Percentiles rank a stretch among this genome's conserved stretches.
Evolutionary conservation across 495 filamentous ascomycete species (phyloP).

Genomic region (Lindgomyces ingoldianus): DNA sequence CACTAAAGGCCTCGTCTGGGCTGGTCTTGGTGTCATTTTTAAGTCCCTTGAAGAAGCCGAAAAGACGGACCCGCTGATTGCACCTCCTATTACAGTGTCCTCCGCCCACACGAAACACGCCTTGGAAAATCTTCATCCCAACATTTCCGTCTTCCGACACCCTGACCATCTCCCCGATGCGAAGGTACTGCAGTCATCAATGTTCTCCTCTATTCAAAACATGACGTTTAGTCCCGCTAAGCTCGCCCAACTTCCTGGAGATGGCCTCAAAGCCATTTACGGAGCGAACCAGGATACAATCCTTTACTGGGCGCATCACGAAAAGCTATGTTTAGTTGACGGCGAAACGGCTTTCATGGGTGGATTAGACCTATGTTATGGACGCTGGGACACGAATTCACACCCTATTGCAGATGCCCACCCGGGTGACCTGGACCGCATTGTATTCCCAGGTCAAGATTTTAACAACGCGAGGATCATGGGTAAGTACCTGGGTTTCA

Average conservation of each 20-base stretch:
- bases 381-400: constrained; percentile 60
- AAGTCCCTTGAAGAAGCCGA: constrained; percentile 50
- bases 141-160: constrained; percentile 89
- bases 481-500: constrained; percentile 12
- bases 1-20: constrained; percentile 40
- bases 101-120: constrained; percentile 83
- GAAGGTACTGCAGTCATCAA: constrained; percentile 55
- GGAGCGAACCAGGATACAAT: constrained; percentile 78
- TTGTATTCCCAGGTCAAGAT: constrained; percentile 88
- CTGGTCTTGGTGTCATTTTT: constrained; percentile 49
- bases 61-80: constrained; percentile 49
- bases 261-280: constrained; percentile 74
- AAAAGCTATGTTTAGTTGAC: constrained; percentile 88
- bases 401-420: constrained; percentile 88
- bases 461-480: constrained; percentile 77
- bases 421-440: constrained; percentile 69
- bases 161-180: constrained; percentile 84
- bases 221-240: constrained; percentile 54
- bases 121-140: constrained; percentile 76
- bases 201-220: constrained; percentile 55
- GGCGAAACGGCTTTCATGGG: constrained; percentile 87
- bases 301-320: constrained; percentile 94
- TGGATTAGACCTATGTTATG: constrained; percentile 68
- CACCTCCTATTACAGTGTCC: constrained; percentile 60
- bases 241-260: constrained; percentile 61